A percentile compares a stretch with the other conserved stretches of the same genome.
Conservation (phyloP, 129 eudicot genomes). For the Chrysanthemum seticuspe region DNA sequence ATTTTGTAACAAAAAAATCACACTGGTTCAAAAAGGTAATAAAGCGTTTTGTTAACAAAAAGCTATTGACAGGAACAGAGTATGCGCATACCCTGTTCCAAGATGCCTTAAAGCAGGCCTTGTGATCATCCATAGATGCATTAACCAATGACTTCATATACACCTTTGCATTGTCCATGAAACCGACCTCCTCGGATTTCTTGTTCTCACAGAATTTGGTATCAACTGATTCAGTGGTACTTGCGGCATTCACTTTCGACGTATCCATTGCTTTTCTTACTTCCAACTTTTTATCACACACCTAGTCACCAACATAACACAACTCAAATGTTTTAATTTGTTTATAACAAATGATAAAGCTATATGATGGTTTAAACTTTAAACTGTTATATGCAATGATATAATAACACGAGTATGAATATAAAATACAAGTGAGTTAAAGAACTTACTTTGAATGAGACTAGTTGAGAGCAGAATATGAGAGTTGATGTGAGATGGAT, state of each 20-base stretch:
- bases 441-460: background rate
- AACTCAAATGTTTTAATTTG: no score
- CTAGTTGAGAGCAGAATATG: background rate
- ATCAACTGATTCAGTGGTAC: background rate
- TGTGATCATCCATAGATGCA: conserved; percentile 33
- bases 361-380: no score
- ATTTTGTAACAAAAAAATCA: background rate
- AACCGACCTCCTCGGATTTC: conserved; percentile 17
- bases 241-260: conserved; percentile 15
- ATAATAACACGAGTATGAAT: background rate
- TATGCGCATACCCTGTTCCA: conserved; percentile 24
- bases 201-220: conserved; percentile 24
- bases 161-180: conserved; percentile 23
- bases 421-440: background rate
- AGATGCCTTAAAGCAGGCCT: conserved; percentile 33
- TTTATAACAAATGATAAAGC: no score
- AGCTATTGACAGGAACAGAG: background rate
- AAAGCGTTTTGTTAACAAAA: no score
- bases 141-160: conserved; percentile 18
- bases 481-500: background rate
- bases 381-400: no score
- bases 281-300: no score
- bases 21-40: no score
- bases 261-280: conserved; percentile 1
- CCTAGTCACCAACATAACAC: no score